phyloP scores from a whole-genome alignment of 345 rosid genomes.

The Euphorbia pulcherrima region DNA sequence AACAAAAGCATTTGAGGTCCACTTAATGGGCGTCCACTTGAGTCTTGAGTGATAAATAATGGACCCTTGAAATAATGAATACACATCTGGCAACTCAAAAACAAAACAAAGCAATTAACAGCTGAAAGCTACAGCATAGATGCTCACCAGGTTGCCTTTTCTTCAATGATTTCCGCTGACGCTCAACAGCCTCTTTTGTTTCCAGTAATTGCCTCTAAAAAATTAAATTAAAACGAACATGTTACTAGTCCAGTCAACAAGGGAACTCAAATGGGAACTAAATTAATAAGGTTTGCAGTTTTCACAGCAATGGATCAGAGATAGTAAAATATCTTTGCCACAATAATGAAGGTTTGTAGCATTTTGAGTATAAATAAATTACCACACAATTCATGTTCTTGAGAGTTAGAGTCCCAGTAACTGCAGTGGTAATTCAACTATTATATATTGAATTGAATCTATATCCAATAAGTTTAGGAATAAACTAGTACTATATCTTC shows the following conservation, averaged over 20 bases:
- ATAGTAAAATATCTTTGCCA: too few species aligned
- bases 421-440: neutral
- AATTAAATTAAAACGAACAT: neutral
- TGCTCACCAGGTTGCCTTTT: constrained; percentile 74
- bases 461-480: neutral
- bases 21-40: too few species aligned
- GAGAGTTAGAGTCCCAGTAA: too few species aligned
- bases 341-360: too few species aligned
- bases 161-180: constrained; percentile 86
- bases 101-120: neutral
- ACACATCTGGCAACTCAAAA: too few species aligned
- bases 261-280: neutral
- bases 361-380: too few species aligned
- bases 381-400: neutral
- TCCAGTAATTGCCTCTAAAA: constrained; percentile 77
- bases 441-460: too few species aligned
- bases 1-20: too few species aligned
- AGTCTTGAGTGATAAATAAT: too few species aligned
- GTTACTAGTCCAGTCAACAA: neutral
- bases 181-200: constrained; percentile 90
- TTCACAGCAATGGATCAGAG: neutral
- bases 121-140: neutral
- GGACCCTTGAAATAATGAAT: too few species aligned
- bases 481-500: neutral
- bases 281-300: neutral